A percentile compares a stretch with the other conserved stretches of the same genome.
phyloP scores from a whole-genome alignment of 768 basidiomycete genomes.

The Pisolithus orientalis region DNA sequence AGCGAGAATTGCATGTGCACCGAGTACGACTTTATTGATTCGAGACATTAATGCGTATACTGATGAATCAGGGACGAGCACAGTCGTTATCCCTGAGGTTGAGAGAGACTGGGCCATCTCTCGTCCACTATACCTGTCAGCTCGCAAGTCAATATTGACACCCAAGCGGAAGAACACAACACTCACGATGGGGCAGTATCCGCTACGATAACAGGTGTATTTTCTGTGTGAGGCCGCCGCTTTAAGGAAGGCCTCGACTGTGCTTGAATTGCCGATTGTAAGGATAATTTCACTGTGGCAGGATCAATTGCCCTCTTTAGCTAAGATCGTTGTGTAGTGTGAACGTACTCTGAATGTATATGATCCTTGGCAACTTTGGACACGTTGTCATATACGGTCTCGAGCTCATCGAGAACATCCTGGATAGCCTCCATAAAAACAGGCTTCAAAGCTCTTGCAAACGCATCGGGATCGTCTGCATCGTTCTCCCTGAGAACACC shows the following conservation, averaged over 20 bases:
- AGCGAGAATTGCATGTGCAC: slow-evolving; percentile 92
- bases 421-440: slow-evolving; percentile 96
- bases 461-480: slow-evolving; percentile 71
- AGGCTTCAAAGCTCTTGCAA: slow-evolving; percentile 76
- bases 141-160: slow-evolving; percentile 2
- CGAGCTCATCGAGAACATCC: slow-evolving; percentile 92
- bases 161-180: not conserved
- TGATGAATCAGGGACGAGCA: slow-evolving; percentile 94
- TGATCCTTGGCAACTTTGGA: slow-evolving; percentile 93
- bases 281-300: slow-evolving; percentile 80
- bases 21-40: slow-evolving; percentile 93
- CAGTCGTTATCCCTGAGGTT: slow-evolving; percentile 78
- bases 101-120: slow-evolving; percentile 81
- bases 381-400: slow-evolving; percentile 92
- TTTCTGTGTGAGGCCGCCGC: slow-evolving; percentile 85
- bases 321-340: not conserved
- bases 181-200: slow-evolving; percentile 92
- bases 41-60: slow-evolving; percentile 95
- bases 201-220: slow-evolving; percentile 92
- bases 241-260: slow-evolving; percentile 91
- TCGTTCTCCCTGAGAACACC: slow-evolving; percentile 63
- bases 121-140: slow-evolving; percentile 70
- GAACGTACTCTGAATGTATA: slow-evolving; percentile 91
- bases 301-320: not conserved
- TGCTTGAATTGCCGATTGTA: slow-evolving; percentile 89